These are phyloP conservation scores for Aspergillus persii DNA, from an alignment of 2,329 filamentous ascomycete genomes.

Conservation along the genomic window DNA sequence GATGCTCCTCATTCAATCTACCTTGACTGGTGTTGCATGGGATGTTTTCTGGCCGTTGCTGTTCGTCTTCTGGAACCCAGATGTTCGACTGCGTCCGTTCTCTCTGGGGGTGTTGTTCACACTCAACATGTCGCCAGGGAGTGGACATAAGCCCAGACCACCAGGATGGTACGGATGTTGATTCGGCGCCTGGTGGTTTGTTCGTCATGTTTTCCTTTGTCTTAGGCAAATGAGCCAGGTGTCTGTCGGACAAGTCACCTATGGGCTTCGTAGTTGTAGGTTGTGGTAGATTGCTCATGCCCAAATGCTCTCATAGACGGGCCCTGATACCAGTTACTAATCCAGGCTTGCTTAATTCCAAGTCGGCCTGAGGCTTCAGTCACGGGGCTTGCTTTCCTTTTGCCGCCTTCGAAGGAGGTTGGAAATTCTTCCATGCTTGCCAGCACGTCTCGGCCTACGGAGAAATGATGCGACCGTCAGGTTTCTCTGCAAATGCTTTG, in stretches of 20 bases:
- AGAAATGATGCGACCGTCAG: not conserved
- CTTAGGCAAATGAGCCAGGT: not conserved
- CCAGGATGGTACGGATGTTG: not conserved
- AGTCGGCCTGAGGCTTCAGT: not conserved
- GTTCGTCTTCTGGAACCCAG: not conserved
- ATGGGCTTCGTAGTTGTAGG: not conserved
- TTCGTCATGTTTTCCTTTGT: not conserved
- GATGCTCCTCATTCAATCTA: constrained; percentile 17
- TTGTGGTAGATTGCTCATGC: not conserved
- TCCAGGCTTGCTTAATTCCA: not conserved
- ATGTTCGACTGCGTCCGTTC: not conserved
- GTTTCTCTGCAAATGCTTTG: not conserved
- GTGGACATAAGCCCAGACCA: not conserved
- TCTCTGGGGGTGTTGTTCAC: not conserved
- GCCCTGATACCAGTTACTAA: not conserved
- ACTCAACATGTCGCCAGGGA: not conserved
- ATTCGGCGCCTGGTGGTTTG: not conserved
- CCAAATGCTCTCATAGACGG: not conserved
- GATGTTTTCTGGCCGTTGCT: constrained; percentile 5
- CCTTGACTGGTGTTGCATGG: constrained; percentile 1
- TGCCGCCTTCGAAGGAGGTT: not conserved
- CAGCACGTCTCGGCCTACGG: not conserved
- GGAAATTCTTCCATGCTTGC: not conserved
- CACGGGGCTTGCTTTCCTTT: not conserved
- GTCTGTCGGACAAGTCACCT: not conserved